phyloP scores from a whole-genome alignment of 2,329 filamentous ascomycete genomes.

The Ophiostoma populinum region DNA sequence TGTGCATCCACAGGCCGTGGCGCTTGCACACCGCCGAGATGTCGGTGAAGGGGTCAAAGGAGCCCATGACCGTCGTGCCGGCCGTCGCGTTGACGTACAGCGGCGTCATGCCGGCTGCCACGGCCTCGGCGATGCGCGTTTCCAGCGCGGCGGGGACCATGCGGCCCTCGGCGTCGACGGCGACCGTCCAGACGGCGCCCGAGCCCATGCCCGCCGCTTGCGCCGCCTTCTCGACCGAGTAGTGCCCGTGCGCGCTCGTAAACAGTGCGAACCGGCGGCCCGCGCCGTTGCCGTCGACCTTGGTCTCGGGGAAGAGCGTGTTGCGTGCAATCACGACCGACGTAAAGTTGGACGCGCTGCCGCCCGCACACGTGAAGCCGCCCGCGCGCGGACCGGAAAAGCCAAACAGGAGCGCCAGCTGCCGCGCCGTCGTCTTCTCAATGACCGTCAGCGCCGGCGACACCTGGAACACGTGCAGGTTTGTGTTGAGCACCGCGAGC shows the following conservation, averaged over 20 bases:
- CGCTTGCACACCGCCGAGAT: constrained; percentile 54
- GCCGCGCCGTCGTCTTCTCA: constrained; percentile 64
- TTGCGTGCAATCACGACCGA: constrained; percentile 81
- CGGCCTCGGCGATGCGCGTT: constrained; percentile 41
- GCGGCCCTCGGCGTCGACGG: constrained; percentile 53
- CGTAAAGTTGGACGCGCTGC: constrained; percentile 68
- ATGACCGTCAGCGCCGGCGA: constrained; percentile 76
- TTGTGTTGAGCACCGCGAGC: constrained; percentile 77
- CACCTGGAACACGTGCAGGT: constrained; percentile 85
- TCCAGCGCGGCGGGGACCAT: constrained; percentile 55
- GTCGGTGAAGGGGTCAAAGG: constrained; percentile 62
- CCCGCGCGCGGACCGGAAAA: constrained; percentile 52
- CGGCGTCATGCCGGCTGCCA: constrained; percentile 54
- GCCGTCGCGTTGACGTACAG: constrained; percentile 94
- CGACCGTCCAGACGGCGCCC: constrained; percentile 52
- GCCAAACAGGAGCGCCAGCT: constrained; percentile 61
- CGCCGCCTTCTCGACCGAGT: constrained; percentile 89
- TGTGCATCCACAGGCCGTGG: constrained; percentile 71
- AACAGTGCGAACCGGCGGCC: constrained; percentile 58
- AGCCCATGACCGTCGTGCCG: constrained; percentile 82
- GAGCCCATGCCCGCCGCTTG: constrained; percentile 74
- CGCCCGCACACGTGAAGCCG: constrained; percentile 66
- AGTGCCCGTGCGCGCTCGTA: constrained; percentile 81
- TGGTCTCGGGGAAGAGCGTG: constrained; percentile 63
- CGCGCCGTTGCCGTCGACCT: constrained; percentile 48